Percentiles rank a stretch among this genome's conserved stretches.
phyloP scores from a whole-genome alignment of 2,329 filamentous ascomycete species.

The Colletotrichum higginsianum region DNA sequence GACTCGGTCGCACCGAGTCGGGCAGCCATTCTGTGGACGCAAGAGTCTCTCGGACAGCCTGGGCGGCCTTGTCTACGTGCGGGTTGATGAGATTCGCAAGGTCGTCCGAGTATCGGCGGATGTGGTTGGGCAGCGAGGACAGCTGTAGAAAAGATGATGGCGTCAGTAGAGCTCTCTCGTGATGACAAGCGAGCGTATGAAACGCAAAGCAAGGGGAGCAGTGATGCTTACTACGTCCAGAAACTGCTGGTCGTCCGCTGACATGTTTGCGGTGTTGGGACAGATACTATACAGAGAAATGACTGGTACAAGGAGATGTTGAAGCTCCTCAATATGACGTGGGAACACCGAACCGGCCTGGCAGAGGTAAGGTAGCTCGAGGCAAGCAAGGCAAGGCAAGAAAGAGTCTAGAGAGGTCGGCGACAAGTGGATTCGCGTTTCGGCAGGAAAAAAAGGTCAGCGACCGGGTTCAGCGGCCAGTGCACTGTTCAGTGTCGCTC shows the following conservation, averaged over 20 bases:
- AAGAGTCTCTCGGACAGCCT: slow-evolving; percentile 77
- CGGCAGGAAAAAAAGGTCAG: slow-evolving; percentile 32
- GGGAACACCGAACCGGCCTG: background rate
- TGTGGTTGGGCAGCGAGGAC: slow-evolving; percentile 71
- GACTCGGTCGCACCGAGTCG: slow-evolving; percentile 73
- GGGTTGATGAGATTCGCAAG: slow-evolving; percentile 86
- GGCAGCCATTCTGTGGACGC: slow-evolving; percentile 81
- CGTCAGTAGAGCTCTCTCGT: slow-evolving; percentile 29
- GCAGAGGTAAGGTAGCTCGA: slow-evolving; percentile 18
- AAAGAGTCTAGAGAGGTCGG: slow-evolving; percentile 9
- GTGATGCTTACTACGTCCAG: slow-evolving; percentile 77
- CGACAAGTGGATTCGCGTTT: slow-evolving; percentile 20
- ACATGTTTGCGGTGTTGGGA: slow-evolving; percentile 68
- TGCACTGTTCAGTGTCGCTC: slow-evolving; percentile 1
- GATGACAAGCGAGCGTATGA: slow-evolving; percentile 9
- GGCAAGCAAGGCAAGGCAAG: background rate
- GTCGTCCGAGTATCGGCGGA: slow-evolving; percentile 78
- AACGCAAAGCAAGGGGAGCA: background rate
- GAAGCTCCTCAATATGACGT: slow-evolving; percentile 13
- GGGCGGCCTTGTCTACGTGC: slow-evolving; percentile 83
- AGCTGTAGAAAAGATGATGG: slow-evolving; percentile 57
- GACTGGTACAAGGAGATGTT: background rate
- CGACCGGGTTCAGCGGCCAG: slow-evolving; percentile 1
- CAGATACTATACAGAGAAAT: slow-evolving; percentile 9
- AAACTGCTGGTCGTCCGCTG: slow-evolving; percentile 84